phyloP scores from a whole-genome alignment of 257 asterid genomes.

The Solanum phureja region DNA sequence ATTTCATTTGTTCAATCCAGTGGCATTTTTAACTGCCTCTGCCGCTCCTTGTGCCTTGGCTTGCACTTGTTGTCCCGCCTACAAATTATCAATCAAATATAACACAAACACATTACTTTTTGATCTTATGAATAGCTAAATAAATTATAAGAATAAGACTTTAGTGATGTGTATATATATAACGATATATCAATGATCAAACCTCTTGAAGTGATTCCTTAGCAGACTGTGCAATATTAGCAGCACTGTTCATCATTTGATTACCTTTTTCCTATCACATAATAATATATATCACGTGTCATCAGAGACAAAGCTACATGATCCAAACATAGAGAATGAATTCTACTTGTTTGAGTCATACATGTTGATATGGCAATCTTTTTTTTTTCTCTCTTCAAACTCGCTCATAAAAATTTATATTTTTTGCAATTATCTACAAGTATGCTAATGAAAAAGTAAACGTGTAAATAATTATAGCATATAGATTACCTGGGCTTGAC shows the following conservation, averaged over 20 bases:
- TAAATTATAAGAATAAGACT: no score
- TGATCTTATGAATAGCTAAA: background rate
- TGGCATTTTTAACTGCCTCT: constrained; percentile 24
- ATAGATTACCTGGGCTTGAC: no score
- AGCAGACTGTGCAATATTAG: constrained; percentile 24
- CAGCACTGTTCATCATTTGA: constrained; percentile 20
- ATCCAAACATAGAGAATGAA: no score
- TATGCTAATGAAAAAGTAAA: background rate
- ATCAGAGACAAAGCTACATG: background rate
- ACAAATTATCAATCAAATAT: background rate
- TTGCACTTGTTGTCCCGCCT: constrained; percentile 22
- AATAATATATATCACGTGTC: background rate
- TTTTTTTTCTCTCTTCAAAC: background rate
- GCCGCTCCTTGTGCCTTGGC: constrained; percentile 22
- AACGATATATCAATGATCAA: background rate
- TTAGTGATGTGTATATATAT: no score
- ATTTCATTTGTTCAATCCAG: constrained; percentile 10
- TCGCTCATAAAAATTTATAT: background rate
- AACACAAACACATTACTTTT: background rate
- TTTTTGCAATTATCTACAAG: background rate
- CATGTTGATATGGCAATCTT: background rate
- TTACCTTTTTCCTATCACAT: constrained; percentile 22
- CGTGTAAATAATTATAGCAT: no score
- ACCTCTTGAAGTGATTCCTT: constrained; percentile 22
- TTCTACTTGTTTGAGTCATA: no score